Percentiles rank a stretch among this genome's conserved stretches.
Conservation (phyloP, 139 green algal genomes). For the Tetradesmus lagerheimii region DNA sequence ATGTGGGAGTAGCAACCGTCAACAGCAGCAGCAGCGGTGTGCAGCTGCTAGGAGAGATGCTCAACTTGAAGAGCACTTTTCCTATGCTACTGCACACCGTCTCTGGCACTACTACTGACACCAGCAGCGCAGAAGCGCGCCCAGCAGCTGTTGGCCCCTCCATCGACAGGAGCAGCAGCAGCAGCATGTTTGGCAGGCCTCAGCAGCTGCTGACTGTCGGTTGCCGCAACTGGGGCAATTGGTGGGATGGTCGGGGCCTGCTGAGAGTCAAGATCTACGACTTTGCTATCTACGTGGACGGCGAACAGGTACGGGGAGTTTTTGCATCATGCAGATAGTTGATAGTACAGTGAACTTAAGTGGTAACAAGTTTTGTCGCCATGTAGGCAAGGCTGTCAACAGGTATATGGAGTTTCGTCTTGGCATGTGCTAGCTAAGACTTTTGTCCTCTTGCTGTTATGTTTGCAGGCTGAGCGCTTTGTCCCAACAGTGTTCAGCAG, state of each 20-base stretch:
- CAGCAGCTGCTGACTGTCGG: constrained; percentile 72
- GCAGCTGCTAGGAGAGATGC: constrained; percentile 4
- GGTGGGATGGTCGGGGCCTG: constrained; percentile 60
- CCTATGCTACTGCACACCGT: constrained; percentile 8
- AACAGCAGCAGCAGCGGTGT: constrained; percentile 25
- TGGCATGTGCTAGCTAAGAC: not conserved
- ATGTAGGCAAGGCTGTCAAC: too few relatives aligned
- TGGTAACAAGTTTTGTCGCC: too few relatives aligned
- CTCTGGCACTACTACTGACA: not conserved
- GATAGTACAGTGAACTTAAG: too few relatives aligned
- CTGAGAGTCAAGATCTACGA: constrained; percentile 83
- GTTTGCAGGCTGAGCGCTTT: not conserved
- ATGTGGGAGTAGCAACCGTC: not conserved
- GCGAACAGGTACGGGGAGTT: constrained; percentile 24
- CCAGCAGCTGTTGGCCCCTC: not conserved
- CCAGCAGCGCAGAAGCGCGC: not conserved
- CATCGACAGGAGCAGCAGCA: constrained; percentile 45
- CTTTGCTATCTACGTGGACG: constrained; percentile 79
- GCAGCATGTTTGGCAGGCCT: not conserved
- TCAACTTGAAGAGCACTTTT: constrained; percentile 6
- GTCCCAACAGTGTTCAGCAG: not conserved
- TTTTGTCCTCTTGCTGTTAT: not conserved
- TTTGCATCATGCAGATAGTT: too few relatives aligned
- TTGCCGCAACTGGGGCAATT: constrained; percentile 63
- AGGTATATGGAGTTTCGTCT: too few relatives aligned